These are phyloP conservation scores for Fusarium succisae DNA, from an alignment of 2,329 filamentous ascomycete species.

Conservation along the genomic window DNA sequence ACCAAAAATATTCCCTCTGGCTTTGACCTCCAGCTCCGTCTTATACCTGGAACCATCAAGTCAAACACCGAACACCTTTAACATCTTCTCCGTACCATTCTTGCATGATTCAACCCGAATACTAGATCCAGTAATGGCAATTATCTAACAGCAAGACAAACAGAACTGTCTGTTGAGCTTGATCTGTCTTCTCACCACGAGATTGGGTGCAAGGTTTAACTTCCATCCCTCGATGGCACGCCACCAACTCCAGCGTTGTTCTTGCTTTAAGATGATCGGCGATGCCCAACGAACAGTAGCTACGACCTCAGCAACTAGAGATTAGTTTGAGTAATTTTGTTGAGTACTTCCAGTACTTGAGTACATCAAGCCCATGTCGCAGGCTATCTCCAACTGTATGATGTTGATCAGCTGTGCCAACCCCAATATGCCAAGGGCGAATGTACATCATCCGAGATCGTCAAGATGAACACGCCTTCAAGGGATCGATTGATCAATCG, in stretches of 20 bases:
- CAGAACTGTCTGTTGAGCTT: not conserved
- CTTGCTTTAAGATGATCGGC: not conserved
- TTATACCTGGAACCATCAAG: fast-evolving
- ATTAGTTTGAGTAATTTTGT: too few relatives aligned
- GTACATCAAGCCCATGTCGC: not conserved
- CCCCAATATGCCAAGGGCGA: not conserved
- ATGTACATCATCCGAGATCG: not conserved
- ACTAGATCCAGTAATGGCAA: fast-evolving
- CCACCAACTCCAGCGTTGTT: not conserved
- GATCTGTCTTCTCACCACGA: too few relatives aligned
- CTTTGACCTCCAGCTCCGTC: too few relatives aligned
- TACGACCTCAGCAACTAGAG: not conserved
- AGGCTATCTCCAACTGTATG: not conserved
- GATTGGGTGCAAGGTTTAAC: too few relatives aligned
- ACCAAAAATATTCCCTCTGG: too few relatives aligned
- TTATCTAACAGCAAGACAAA: not conserved
- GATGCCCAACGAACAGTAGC: too few relatives aligned
- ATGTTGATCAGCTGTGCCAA: not conserved
- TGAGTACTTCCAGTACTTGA: not conserved
- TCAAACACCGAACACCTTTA: not conserved
- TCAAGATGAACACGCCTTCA: not conserved
- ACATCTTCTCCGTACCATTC: fast-evolving
- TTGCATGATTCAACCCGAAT: too few relatives aligned
- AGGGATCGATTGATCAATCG: not conserved
- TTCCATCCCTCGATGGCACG: not conserved